phyloP scores from a whole-genome alignment of 768 basidiomycete species.

The Epithele typhae region DNA sequence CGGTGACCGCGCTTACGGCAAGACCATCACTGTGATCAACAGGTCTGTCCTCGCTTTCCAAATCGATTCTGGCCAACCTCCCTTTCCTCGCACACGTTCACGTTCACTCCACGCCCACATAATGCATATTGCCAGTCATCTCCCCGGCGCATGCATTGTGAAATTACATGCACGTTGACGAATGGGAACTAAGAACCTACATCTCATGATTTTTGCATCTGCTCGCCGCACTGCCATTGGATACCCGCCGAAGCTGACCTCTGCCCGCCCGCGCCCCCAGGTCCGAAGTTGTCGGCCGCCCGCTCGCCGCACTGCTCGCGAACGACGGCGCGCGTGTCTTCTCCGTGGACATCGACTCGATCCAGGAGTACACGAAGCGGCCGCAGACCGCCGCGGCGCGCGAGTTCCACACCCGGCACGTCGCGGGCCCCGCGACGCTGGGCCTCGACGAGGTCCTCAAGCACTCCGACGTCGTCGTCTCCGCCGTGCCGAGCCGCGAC shows the following conservation, averaged over 20 bases:
- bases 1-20: slow-evolving; percentile 93
- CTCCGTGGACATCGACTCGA: slow-evolving; percentile 92
- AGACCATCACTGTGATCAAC: slow-evolving; percentile 92
- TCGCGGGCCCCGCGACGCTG: slow-evolving; percentile 64
- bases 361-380: slow-evolving; percentile 96
- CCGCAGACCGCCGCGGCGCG: slow-evolving; percentile 41
- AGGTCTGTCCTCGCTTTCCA: slow-evolving; percentile 63
- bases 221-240: too few relatives aligned
- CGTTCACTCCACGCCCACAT: neutral
- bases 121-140: neutral
- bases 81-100: neutral
- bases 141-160: neutral
- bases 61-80: too few relatives aligned
- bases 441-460: slow-evolving; percentile 78
- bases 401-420: slow-evolving; percentile 80
- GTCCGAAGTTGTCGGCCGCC: slow-evolving; percentile 95
- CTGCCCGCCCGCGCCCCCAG: slow-evolving; percentile 36
- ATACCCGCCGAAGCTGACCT: too few relatives aligned
- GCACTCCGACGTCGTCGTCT: slow-evolving; percentile 88
- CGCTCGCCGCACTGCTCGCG: slow-evolving; percentile 89
- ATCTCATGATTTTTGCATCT: too few relatives aligned
- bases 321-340: slow-evolving; percentile 97
- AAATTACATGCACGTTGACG: too few relatives aligned
- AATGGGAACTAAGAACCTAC: too few relatives aligned
- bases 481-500: slow-evolving; percentile 78